Percentiles rank a stretch among this genome's conserved stretches.
Conservation (phyloP, 2,329 filamentous ascomycete species). For the Colletotrichum endophyticum region DNA sequence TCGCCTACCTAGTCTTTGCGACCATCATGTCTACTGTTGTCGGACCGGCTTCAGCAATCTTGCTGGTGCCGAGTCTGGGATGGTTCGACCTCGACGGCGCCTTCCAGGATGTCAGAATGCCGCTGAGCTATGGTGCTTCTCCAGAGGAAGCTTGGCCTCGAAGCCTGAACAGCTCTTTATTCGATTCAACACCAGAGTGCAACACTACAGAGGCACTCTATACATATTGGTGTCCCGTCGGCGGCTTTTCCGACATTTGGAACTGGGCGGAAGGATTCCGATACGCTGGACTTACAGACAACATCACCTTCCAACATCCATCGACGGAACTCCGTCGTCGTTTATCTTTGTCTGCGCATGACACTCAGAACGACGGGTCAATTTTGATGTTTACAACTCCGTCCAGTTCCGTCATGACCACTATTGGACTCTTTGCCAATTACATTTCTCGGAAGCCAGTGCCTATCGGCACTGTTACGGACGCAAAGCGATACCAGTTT, state of each 20-base stretch:
- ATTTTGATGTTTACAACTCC: neutral
- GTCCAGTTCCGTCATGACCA: neutral
- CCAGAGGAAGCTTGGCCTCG: neutral
- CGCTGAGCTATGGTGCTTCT: neutral
- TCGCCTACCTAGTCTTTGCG: neutral
- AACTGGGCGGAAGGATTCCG: neutral
- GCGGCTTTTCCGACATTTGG: neutral
- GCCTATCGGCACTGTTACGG: neutral
- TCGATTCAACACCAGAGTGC: neutral
- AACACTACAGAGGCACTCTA: neutral
- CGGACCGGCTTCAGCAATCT: neutral
- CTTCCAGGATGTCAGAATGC: neutral
- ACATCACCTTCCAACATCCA: neutral
- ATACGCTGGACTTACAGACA: neutral
- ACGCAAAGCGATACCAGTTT: neutral
- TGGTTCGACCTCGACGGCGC: neutral
- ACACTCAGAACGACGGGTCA: neutral
- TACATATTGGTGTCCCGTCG: neutral
- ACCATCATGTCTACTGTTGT: neutral
- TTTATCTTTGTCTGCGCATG: neutral
- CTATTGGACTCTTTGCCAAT: neutral
- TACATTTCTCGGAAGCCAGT: neutral
- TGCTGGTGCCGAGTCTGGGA: neutral
- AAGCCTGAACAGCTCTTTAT: neutral
- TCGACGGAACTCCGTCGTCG: neutral